phyloP scores from a whole-genome alignment of 345 rosid species.

The Eucalyptus regnans region DNA sequence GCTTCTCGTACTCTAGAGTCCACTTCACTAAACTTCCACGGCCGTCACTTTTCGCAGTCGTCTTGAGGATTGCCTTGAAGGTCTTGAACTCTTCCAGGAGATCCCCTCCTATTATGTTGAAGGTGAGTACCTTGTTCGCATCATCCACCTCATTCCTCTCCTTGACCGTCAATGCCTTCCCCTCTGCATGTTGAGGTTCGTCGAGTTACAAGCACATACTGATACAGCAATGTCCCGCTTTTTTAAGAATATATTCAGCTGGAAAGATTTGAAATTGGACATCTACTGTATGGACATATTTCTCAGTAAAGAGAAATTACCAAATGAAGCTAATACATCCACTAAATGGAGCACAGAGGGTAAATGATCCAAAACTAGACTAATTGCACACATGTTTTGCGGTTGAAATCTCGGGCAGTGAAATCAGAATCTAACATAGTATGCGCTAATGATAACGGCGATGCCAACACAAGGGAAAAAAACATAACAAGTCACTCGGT shows the following conservation, averaged over 20 bases:
- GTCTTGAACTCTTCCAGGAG: neutral
- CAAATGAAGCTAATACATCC: neutral
- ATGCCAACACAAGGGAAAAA: neutral
- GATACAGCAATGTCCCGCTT: neutral
- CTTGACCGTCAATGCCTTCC: neutral
- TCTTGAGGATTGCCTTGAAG: neutral
- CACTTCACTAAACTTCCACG: neutral
- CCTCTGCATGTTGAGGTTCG: neutral
- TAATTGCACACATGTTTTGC: neutral
- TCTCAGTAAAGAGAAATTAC: neutral
- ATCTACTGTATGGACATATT: neutral
- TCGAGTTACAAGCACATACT: neutral
- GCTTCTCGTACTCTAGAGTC: conserved; percentile 7
- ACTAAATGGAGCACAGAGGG: neutral
- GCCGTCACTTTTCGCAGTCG: neutral
- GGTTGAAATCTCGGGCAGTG: neutral
- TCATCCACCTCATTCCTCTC: conserved; percentile 1
- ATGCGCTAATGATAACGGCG: neutral
- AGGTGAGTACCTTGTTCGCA: neutral
- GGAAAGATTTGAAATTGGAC: neutral
- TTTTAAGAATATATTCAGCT: neutral
- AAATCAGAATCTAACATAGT: neutral
- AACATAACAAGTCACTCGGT: neutral
- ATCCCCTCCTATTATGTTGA: neutral
- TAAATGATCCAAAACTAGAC: neutral